Conservation (phyloP, 352 stramenopile genomes). For the Pythium insidiosum region DNA sequence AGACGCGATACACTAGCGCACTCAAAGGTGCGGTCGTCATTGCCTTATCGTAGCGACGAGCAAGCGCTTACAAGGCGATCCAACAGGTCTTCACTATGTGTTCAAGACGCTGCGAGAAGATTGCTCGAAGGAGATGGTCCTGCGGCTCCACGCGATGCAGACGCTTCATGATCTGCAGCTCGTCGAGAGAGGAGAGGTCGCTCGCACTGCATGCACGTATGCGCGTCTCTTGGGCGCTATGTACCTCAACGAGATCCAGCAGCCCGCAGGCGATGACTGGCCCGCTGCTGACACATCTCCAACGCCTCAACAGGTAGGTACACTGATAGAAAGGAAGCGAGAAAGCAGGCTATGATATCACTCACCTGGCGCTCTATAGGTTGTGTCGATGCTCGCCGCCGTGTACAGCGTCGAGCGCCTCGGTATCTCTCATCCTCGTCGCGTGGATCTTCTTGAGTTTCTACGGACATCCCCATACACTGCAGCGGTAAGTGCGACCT, state of each 20-base stretch:
- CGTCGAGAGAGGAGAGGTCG: conserved; percentile 37
- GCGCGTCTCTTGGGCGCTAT: conserved; percentile 37
- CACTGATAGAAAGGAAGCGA: not conserved
- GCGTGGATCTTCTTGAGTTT: conserved; percentile 60
- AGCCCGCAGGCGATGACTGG: conserved; percentile 26
- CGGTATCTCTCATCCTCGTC: conserved; percentile 47
- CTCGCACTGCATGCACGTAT: conserved; percentile 42
- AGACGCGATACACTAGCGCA: conserved; percentile 30
- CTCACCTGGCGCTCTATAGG: not conserved
- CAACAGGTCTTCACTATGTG: conserved; percentile 11
- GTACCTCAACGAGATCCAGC: conserved; percentile 40
- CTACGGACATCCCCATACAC: no score
- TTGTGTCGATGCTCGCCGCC: conserved; percentile 9
- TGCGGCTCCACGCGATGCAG: conserved; percentile 50
- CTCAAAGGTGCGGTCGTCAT: conserved; percentile 18
- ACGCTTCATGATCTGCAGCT: conserved; percentile 54
- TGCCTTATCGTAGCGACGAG: no score
- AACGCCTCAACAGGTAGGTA: conserved; percentile 31
- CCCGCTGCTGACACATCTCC: conserved; percentile 20
- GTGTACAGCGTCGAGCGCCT: conserved; percentile 74
- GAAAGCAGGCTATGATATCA: no score
- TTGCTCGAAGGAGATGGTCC: not conserved
- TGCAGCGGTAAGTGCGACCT: no score
- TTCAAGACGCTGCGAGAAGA: conserved; percentile 30
- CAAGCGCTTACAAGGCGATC: not conserved